These are phyloP conservation scores for Wickerhamomyces queroliae DNA, from an alignment of 805 yeast species.

Conservation along the genomic window DNA sequence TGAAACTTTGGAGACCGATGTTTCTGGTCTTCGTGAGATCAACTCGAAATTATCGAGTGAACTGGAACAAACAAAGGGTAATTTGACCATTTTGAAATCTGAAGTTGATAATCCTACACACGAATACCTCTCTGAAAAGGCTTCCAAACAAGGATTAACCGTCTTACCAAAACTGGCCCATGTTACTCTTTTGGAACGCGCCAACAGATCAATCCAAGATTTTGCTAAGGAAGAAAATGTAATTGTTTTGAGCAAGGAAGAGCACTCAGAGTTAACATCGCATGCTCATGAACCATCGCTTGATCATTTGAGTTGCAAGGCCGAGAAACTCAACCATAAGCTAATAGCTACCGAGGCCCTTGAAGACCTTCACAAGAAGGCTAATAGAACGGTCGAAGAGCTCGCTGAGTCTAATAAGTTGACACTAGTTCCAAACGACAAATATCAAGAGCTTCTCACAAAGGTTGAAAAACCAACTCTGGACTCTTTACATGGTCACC, in stretches of 20 bases:
- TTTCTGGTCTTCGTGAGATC: neutral
- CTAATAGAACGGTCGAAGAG: conserved; percentile 12
- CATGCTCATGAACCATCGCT: conserved; percentile 20
- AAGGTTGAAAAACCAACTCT: conserved; percentile 17
- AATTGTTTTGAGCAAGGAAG: conserved; percentile 9
- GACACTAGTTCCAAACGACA: conserved; percentile 6
- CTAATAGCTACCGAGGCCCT: conserved; percentile 19
- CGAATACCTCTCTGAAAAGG: conserved; percentile 23
- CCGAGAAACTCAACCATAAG: conserved; percentile 6
- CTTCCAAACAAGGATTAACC: conserved; percentile 22
- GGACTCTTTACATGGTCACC: conserved; percentile 7
- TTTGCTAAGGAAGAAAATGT: conserved; percentile 14
- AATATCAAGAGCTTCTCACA: conserved; percentile 4
- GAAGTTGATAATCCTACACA: conserved; percentile 26
- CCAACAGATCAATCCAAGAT: conserved; percentile 14
- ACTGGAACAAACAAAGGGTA: conserved; percentile 7
- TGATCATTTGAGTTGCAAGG: conserved; percentile 13
- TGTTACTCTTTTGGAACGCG: conserved; percentile 12
- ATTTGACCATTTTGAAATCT: conserved; percentile 7
- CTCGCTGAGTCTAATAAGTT: conserved; percentile 10
- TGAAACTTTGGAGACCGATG: conserved; percentile 1
- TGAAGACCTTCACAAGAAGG: conserved; percentile 4
- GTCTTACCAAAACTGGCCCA: conserved; percentile 21
- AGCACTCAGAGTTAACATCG: conserved; percentile 6
- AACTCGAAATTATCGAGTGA: conserved; percentile 1